A percentile compares a stretch with the other conserved stretches of the same genome.
Evolutionary conservation across 805 yeast species (phyloP).

Genomic region (Candida arabinofermentans): DNA sequence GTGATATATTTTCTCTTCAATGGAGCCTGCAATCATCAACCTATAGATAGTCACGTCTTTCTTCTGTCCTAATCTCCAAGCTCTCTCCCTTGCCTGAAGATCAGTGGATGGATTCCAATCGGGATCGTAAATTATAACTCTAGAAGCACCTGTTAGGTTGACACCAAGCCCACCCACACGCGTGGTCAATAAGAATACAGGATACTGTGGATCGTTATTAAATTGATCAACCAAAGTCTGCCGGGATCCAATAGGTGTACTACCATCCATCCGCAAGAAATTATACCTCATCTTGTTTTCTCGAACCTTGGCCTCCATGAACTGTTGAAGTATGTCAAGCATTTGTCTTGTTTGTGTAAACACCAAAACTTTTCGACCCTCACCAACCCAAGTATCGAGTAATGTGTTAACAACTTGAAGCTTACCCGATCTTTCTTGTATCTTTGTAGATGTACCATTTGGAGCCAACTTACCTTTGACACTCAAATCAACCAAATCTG

Average conservation of each 20-base stretch:
- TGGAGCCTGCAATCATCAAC: constrained; percentile 89
- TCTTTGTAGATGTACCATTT: constrained; percentile 7
- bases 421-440: constrained; percentile 72
- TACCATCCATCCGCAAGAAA: constrained; percentile 90
- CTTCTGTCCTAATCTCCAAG: constrained; percentile 96
- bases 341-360: constrained; percentile 93
- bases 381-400: constrained; percentile 68
- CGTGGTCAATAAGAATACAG: constrained; percentile 81
- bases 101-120: constrained; percentile 99
- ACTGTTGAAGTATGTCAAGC: constrained; percentile 80
- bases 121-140: constrained; percentile 93
- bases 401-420: constrained; percentile 82
- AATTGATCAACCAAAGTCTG: constrained; percentile 80
- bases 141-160: constrained; percentile 89
- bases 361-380: constrained; percentile 75
- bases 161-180: constrained; percentile 96
- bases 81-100: constrained; percentile 93
- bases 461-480: constrained; percentile 25
- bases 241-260: constrained; percentile 73
- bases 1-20: constrained; percentile 95
- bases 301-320: constrained; percentile 41
- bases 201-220: constrained; percentile 54
- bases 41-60: constrained; percentile 88
- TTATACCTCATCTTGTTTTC: constrained; percentile 29
- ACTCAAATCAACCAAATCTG: constrained; percentile 65